Evolutionary conservation across 192 early-diverging fungal genomes (phyloP).

Genomic region (Phlyctochytrium arcticum): DNA sequence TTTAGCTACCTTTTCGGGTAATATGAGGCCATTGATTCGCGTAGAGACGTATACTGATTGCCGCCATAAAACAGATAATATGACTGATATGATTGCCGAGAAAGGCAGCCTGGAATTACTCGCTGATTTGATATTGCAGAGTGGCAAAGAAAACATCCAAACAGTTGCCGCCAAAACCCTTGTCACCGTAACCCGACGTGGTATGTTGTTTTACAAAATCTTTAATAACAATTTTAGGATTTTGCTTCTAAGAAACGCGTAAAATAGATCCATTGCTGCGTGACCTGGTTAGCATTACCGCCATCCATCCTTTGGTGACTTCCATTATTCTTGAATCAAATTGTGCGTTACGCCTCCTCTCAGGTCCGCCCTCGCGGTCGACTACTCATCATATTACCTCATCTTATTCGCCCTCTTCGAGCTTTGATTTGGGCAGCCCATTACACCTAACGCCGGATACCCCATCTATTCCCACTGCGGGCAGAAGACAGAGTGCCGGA

Average conservation of each 20-base stretch:
- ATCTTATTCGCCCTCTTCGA: too few relatives aligned
- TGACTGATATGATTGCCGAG: conserved; percentile 13
- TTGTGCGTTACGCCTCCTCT: too few relatives aligned
- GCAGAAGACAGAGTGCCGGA: neutral
- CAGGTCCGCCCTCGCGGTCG: too few relatives aligned
- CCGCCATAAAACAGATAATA: conserved; percentile 11
- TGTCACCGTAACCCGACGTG: conserved; percentile 27
- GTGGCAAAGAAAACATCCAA: conserved; percentile 29
- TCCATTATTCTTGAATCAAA: neutral
- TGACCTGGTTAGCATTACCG: neutral
- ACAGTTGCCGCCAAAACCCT: conserved; percentile 39
- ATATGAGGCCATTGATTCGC: neutral
- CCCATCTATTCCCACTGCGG: neutral
- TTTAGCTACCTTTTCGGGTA: conserved; percentile 45
- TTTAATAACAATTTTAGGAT: too few relatives aligned
- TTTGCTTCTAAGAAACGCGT: too few relatives aligned
- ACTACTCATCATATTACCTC: neutral
- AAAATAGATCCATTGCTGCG: neutral
- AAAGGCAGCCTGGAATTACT: conserved; percentile 23
- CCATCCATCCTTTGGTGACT: neutral
- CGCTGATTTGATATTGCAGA: conserved; percentile 15
- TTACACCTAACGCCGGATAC: too few relatives aligned
- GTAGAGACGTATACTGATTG: neutral
- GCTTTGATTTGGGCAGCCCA: too few relatives aligned
- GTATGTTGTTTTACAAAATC: conserved; percentile 13